Evolutionary conservation across 805 yeast species (phyloP), one percentile per base, ranked within the genome.

Genomic region (Metschnikowia santaceciliae): DNA sequence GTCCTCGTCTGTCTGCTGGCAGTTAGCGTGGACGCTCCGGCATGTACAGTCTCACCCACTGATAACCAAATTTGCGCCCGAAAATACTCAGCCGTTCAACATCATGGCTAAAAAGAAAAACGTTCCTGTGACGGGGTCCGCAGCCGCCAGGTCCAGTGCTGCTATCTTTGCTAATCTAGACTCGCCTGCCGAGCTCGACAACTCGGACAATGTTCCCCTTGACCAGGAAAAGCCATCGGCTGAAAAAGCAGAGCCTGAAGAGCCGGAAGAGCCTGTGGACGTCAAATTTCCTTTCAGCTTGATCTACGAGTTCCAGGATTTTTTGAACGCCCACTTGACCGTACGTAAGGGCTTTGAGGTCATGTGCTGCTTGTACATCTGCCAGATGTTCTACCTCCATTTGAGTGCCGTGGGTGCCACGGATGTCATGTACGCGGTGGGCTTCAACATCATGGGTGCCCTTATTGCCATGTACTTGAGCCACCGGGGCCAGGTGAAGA

Each of bases 231-330:
- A 42, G 23, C 33, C 49, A 2, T 17, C 33, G 11, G 30, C 30
- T 26, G 30, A 26, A 26, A 26, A 8, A 4, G 30, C 42, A 17
- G 19, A 19, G 32, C 20, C 44, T 14, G 52, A 38, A 11, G 49
- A 46, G 14, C 49, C 47, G 10, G 51, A 47, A 7, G 33, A 34
- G 22, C 54, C 52, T 11, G 54, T 42, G 19, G 40, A 48, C 37
- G 49, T 38, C 32, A 49, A 44, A 23, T 55, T 56, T 20, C 62
- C 63, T 1, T 41, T 55, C 45, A 55, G 35, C 20, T 38, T 54
- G 23, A 51, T 72, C 19, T 73, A 60, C 55, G 55, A 58, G 13
- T 53, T 62, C 15, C 78, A 74, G 52, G 78, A 74, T 48, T 71
- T 67, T 48, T 56, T 72, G 41, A 73, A 72, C 50, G 70, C 64